phyloP scores from a whole-genome alignment of 129 eudicot genomes.

The Tanacetum coccineum region DNA sequence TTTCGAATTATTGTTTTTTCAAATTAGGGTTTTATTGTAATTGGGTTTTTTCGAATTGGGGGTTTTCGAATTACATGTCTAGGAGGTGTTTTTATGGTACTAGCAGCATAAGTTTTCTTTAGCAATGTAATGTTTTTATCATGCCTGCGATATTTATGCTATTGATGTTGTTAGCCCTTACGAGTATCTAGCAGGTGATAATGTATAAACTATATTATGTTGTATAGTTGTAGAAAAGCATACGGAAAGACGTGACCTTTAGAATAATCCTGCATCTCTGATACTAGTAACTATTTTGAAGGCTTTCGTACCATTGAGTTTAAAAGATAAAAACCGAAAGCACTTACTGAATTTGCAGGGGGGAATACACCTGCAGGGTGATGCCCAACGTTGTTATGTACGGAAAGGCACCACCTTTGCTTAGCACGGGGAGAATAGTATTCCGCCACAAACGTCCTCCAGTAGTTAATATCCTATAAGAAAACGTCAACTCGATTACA shows the following conservation, averaged over 20 bases:
- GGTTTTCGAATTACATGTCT: too few species aligned
- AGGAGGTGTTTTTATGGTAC: too few species aligned
- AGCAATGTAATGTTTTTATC: too few species aligned
- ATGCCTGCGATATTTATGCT: too few species aligned
- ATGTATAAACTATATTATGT: too few species aligned
- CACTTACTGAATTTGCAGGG: constrained; percentile 56
- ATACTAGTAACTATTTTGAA: neutral
- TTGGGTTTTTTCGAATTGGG: too few species aligned
- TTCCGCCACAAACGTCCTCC: constrained; percentile 86
- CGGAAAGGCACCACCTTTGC: constrained; percentile 84
- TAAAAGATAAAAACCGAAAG: neutral
- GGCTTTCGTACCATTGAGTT: neutral
- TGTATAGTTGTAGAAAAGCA: too few species aligned
- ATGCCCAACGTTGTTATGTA: constrained; percentile 68
- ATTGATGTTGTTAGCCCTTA: too few species aligned
- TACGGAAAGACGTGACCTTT: neutral
- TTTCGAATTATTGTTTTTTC: too few species aligned
- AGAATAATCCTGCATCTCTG: neutral
- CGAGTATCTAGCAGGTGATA: too few species aligned
- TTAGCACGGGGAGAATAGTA: constrained; percentile 89
- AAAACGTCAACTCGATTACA: neutral
- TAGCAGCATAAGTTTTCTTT: too few species aligned
- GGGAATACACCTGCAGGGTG: constrained; percentile 78
- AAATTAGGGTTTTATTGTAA: too few species aligned
- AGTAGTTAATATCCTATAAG: constrained; percentile 52